Conservation (phyloP, 1,139 yeast genomes). For the Candida glucosophila region DNA sequence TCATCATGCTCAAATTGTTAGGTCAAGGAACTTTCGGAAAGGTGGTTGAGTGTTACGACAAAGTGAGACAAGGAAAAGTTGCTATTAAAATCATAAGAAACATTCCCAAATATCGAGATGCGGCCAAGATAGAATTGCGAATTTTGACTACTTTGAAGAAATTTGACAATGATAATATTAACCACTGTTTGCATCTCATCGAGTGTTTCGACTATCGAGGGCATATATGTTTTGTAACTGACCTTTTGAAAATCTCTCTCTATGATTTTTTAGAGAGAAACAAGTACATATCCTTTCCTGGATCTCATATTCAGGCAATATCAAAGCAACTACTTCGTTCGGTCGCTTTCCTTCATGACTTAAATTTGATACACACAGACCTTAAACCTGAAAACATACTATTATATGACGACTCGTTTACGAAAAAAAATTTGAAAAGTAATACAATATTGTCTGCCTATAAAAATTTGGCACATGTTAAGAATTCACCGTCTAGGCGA, state of each 20-base stretch:
- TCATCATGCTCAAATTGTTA: slow-evolving; percentile 54
- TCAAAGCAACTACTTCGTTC: slow-evolving; percentile 79
- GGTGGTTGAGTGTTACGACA: slow-evolving; percentile 69
- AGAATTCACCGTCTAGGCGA: slow-evolving; percentile 13
- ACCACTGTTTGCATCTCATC: slow-evolving; percentile 68
- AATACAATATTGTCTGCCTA: slow-evolving; percentile 28
- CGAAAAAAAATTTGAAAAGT: slow-evolving; percentile 24
- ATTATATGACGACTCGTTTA: slow-evolving; percentile 50
- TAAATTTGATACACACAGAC: slow-evolving; percentile 89
- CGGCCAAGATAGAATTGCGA: slow-evolving; percentile 76
- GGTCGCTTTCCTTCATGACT: slow-evolving; percentile 82
- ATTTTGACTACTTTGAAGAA: slow-evolving; percentile 73
- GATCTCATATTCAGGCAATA: slow-evolving; percentile 82
- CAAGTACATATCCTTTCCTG: slow-evolving; percentile 65
- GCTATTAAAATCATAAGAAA: slow-evolving; percentile 89
- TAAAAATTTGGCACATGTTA: slow-evolving; percentile 14
- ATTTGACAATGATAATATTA: slow-evolving; percentile 60
- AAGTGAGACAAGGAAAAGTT: slow-evolving; percentile 50
- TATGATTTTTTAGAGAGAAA: slow-evolving; percentile 84
- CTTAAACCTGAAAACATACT: slow-evolving; percentile 90
- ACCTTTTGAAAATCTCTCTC: slow-evolving; percentile 72
- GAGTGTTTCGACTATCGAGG: slow-evolving; percentile 92
- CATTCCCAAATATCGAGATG: slow-evolving; percentile 72
- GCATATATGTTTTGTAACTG: slow-evolving; percentile 92
- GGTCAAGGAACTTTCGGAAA: slow-evolving; percentile 99